Evolutionary conservation across 2,329 filamentous ascomycete genomes (phyloP).

Genomic region (Pyrenochaeta sp.): DNA sequence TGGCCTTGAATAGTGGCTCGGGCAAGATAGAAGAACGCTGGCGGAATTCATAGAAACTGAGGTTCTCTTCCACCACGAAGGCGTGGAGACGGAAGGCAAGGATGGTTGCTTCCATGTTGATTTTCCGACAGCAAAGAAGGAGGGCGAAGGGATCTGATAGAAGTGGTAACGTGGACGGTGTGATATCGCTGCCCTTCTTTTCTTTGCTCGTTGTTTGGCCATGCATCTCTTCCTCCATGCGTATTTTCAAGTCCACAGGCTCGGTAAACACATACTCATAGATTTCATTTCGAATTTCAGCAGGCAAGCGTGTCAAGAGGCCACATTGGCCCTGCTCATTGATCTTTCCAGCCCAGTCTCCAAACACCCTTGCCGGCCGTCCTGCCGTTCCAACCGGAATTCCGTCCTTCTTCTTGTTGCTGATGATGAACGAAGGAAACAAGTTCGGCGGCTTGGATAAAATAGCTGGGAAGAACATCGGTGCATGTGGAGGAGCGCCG

Average conservation of each 20-base stretch:
- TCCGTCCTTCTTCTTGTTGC: neutral
- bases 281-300: slow-evolving; percentile 20
- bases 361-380: neutral
- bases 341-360: neutral
- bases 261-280: slow-evolving; percentile 12
- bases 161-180: neutral
- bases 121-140: slow-evolving; percentile 17
- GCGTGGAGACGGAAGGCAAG: slow-evolving; percentile 20
- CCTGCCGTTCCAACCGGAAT: too few species aligned
- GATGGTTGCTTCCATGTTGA: slow-evolving; percentile 20
- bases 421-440: neutral
- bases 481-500: neutral
- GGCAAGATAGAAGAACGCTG: neutral
- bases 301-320: slow-evolving; percentile 12
- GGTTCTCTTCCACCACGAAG: slow-evolving; percentile 4
- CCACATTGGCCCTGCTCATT: slow-evolving; percentile 5
- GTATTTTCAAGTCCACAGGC: neutral
- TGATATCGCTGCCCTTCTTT: neutral
- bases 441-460: neutral
- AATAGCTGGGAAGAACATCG: neutral
- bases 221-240: neutral
- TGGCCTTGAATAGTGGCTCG: neutral
- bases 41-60: slow-evolving; percentile 12
- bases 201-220: too few species aligned
- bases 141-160: slow-evolving; percentile 14